Evolutionary conservation across 768 basidiomycete species (phyloP).

Genomic region (Pleurotus platypus): DNA sequence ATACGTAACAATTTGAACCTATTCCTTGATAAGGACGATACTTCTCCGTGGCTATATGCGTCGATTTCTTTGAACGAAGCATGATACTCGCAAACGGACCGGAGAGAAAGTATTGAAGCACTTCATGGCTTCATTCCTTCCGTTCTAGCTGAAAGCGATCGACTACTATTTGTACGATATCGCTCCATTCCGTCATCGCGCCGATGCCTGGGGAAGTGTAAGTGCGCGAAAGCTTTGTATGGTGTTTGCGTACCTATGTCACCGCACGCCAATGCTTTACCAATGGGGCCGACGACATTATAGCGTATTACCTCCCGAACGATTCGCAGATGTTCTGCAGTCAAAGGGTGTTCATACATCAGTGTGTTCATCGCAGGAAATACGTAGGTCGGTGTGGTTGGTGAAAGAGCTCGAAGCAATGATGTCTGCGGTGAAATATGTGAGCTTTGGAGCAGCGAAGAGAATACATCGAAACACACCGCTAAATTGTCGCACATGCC

Average conservation of each 20-base stretch:
- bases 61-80: too few relatives aligned
- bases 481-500: constrained; percentile 89
- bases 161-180: constrained; percentile 76
- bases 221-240: neutral
- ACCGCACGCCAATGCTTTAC: constrained; percentile 87
- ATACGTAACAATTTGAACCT: too few relatives aligned
- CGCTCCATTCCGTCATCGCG: constrained; percentile 96
- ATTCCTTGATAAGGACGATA: too few relatives aligned
- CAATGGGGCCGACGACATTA: constrained; percentile 80
- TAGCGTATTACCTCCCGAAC: constrained; percentile 78
- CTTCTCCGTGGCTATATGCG: too few relatives aligned
- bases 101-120: too few relatives aligned
- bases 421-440: neutral
- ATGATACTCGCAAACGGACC: too few relatives aligned
- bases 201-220: constrained; percentile 58
- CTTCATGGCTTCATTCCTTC: neutral
- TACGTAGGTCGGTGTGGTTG: constrained; percentile 81
- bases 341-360: constrained; percentile 96
- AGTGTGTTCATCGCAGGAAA: constrained; percentile 99
- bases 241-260: constrained; percentile 66
- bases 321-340: constrained; percentile 74
- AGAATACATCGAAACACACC: constrained; percentile 36
- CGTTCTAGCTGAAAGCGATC: constrained; percentile 30
- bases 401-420: constrained; percentile 30
- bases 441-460: neutral